phyloP scores from a whole-genome alignment of 73 alveolate genomes.

The Stentor roeselii region DNA sequence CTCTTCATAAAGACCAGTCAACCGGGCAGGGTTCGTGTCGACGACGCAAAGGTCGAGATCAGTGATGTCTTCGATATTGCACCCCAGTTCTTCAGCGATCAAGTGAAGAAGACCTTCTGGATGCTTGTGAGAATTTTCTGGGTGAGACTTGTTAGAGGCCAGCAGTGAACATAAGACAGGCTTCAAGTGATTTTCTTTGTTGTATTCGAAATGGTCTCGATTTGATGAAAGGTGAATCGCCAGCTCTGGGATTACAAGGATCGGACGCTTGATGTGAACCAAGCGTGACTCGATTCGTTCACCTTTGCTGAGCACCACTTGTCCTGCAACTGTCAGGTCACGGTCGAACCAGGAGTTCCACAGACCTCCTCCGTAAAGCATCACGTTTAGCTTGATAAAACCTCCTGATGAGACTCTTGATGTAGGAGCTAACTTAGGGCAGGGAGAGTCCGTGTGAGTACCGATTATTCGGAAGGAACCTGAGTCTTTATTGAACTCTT shows the following conservation, averaged over 20 bases:
- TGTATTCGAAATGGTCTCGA: slow-evolving; percentile 75
- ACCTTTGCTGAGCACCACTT: slow-evolving; percentile 72
- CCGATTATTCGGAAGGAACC: slow-evolving; percentile 88
- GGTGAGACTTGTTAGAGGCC: slow-evolving; percentile 62
- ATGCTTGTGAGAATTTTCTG: slow-evolving; percentile 33
- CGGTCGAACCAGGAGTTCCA: slow-evolving; percentile 99
- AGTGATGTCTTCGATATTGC: slow-evolving; percentile 70
- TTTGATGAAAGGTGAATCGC: slow-evolving; percentile 93
- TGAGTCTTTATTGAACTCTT: slow-evolving; percentile 54
- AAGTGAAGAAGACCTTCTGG: slow-evolving; percentile 60
- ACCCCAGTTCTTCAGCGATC: slow-evolving; percentile 70
- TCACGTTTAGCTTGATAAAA: slow-evolving; percentile 77
- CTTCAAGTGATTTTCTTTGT: slow-evolving; percentile 89
- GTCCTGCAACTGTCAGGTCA: slow-evolving; percentile 95
- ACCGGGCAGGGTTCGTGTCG: slow-evolving; percentile 84
- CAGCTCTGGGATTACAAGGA: slow-evolving; percentile 88
- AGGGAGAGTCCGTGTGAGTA: slow-evolving; percentile 98
- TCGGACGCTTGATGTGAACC: slow-evolving; percentile 84
- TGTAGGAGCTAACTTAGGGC: slow-evolving; percentile 91
- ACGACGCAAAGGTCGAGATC: slow-evolving; percentile 87
- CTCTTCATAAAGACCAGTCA: slow-evolving; percentile 92
- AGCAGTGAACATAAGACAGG: slow-evolving; percentile 86
- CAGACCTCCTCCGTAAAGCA: slow-evolving; percentile 97
- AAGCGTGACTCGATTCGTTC: slow-evolving; percentile 67
- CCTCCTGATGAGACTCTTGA: slow-evolving; percentile 78